Percentiles rank a stretch among this genome's conserved stretches.
Evolutionary conservation across 768 basidiomycete species (phyloP).

Genomic region (Boletus patriciae): DNA sequence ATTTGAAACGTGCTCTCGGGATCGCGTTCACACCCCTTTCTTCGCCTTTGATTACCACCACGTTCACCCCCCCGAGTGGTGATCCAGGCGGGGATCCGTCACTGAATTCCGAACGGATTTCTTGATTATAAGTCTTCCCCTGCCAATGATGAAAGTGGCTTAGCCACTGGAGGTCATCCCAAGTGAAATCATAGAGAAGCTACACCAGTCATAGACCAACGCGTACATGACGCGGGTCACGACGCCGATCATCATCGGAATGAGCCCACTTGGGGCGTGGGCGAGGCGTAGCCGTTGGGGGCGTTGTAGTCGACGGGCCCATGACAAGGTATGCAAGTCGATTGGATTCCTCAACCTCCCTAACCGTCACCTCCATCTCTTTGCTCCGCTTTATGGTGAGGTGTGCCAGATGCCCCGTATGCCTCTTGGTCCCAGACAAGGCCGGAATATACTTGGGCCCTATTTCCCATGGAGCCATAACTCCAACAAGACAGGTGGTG

Average conservation of each 20-base stretch:
- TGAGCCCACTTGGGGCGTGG: constrained; percentile 7
- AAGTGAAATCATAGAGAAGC: constrained; percentile 32
- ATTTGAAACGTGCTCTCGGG: constrained; percentile 26
- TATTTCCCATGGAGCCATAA: constrained; percentile 31
- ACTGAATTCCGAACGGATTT: constrained; percentile 16
- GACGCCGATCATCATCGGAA: constrained; percentile 27
- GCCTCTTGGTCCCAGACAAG: constrained; percentile 23
- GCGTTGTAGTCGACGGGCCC: constrained; percentile 4
- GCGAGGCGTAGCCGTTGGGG: constrained; percentile 37
- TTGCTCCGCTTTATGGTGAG: constrained; percentile 19
- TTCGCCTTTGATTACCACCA: constrained; percentile 28
- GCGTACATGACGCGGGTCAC: constrained; percentile 23
- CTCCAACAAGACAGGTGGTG: constrained; percentile 23
- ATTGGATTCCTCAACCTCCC: constrained; percentile 24
- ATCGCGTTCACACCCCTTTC: constrained; percentile 27
- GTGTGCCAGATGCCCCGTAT: constrained; percentile 26
- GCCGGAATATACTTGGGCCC: constrained; percentile 32
- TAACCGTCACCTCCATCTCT: constrained; percentile 7
- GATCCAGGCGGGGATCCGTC: constrained; percentile 24
- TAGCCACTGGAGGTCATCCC: constrained; percentile 32
- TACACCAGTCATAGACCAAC: constrained; percentile 31
- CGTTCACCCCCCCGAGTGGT: constrained; percentile 5
- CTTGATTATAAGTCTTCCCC: constrained; percentile 23
- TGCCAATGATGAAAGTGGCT: constrained; percentile 27
- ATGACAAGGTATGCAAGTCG: constrained; percentile 16